Evolutionary conservation across 805 yeast genomes (phyloP).

Genomic region (Ogataea polymorpha): DNA sequence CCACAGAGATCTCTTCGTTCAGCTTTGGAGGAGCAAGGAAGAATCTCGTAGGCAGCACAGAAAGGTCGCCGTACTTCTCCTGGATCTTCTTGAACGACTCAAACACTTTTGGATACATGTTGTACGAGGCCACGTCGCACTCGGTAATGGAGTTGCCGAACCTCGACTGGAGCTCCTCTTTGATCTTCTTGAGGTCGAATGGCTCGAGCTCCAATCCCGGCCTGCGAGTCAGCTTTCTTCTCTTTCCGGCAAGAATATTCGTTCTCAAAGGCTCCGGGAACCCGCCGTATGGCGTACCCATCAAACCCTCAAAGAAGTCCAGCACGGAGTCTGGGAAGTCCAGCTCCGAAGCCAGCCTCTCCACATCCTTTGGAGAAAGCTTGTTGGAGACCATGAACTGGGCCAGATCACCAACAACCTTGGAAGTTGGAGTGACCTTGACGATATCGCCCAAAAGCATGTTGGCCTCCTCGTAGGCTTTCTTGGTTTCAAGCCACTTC

Average conservation of each 20-base stretch:
- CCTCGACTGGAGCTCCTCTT: conserved; percentile 69
- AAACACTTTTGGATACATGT: conserved; percentile 97
- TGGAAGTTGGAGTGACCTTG: conserved; percentile 99
- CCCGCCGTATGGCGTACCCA: conserved; percentile 99
- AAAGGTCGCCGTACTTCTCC: conserved; percentile 85
- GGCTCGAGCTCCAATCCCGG: conserved; percentile 93
- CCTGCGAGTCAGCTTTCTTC: conserved; percentile 82
- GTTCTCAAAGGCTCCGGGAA: conserved; percentile 99
- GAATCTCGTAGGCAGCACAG: conserved; percentile 88
- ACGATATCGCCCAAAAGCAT: conserved; percentile 91
- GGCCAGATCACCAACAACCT: conserved; percentile 99
- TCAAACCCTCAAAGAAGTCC: conserved; percentile 98
- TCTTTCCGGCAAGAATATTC: conserved; percentile 84
- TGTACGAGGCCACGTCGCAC: conserved; percentile 88
- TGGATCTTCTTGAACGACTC: conserved; percentile 75
- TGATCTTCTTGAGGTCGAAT: conserved; percentile 68
- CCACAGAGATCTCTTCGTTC: conserved; percentile 85
- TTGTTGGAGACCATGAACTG: conserved; percentile 98
- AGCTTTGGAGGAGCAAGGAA: conserved; percentile 85
- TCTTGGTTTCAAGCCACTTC: conserved; percentile 95
- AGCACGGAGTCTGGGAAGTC: conserved; percentile 99
- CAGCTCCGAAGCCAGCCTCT: conserved; percentile 79
- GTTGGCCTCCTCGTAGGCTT: conserved; percentile 90
- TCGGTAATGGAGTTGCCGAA: conserved; percentile 76
- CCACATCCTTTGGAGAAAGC: conserved; percentile 79